Percentiles rank a stretch among this genome's conserved stretches.
Conservation (phyloP, 2,329 filamentous ascomycete genomes). For the Diplodia mutila region DNA sequence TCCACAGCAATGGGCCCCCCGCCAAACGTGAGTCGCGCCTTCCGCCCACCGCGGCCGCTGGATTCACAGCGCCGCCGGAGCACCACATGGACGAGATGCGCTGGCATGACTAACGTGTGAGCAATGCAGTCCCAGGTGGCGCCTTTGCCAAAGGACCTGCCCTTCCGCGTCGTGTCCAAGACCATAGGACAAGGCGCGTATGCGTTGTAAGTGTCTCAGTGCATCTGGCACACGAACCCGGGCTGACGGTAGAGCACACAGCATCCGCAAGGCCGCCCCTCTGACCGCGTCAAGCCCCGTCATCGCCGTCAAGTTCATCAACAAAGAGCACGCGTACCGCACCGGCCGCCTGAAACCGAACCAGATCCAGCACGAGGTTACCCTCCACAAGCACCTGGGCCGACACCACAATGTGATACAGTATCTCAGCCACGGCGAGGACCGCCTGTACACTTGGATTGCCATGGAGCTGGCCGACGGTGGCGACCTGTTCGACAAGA, state of each 20-base stretch:
- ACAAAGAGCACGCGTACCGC: conserved; percentile 91
- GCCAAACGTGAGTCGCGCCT: conserved; percentile 34
- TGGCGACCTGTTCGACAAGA: conserved; percentile 98
- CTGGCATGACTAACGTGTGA: conserved; percentile 9
- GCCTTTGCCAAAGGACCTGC: conserved; percentile 80
- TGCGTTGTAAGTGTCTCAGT: conserved; percentile 74
- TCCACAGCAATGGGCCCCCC: conserved; percentile 33
- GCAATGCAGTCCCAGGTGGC: conserved; percentile 77
- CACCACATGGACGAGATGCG: neutral
- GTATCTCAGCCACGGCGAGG: conserved; percentile 86
- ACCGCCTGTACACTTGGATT: conserved; percentile 90
- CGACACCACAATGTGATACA: conserved; percentile 93
- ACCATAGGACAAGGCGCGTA: conserved; percentile 97
- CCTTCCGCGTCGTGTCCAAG: conserved; percentile 92
- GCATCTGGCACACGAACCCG: conserved; percentile 8
- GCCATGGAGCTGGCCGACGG: conserved; percentile 97
- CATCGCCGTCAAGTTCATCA: conserved; percentile 98
- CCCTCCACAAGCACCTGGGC: conserved; percentile 84
- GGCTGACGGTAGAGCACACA: conserved; percentile 42
- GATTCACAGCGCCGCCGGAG: neutral
- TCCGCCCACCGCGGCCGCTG: neutral
- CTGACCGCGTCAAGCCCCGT: conserved; percentile 70
- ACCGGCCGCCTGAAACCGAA: conserved; percentile 86
- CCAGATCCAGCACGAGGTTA: conserved; percentile 90
- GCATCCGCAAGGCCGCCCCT: conserved; percentile 91